Conservation (phyloP, 1,284 basidiomycete genomes). For the Clitocybe nebularis region DNA sequence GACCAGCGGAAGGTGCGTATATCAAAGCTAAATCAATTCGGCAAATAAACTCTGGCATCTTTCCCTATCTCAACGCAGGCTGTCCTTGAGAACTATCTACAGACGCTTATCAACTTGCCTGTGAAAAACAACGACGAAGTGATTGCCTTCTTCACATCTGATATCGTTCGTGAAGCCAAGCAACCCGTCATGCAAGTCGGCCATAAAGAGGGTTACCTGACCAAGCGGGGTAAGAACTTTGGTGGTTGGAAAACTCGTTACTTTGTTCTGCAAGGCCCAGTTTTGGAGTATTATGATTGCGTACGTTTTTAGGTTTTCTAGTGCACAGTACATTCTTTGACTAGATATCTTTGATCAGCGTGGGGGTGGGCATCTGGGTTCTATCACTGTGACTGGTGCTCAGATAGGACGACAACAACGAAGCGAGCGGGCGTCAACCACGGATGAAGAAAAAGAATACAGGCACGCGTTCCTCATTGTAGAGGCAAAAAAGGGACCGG, state of each 20-base stretch:
- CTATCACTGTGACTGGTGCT: slow-evolving; percentile 82
- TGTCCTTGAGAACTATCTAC: slow-evolving; percentile 84
- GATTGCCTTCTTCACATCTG: slow-evolving; percentile 89
- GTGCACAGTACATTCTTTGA: slow-evolving; percentile 13
- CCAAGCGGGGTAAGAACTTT: slow-evolving; percentile 96
- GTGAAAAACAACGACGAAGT: slow-evolving; percentile 89
- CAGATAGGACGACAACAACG: slow-evolving; percentile 75
- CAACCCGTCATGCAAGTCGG: slow-evolving; percentile 74
- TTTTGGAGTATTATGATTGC: slow-evolving; percentile 92
- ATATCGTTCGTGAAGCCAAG: slow-evolving; percentile 72
- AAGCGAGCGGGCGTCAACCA: slow-evolving; percentile 43
- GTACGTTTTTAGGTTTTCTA: slow-evolving; percentile 46
- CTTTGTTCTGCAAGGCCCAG: slow-evolving; percentile 85
- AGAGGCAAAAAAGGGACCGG: slow-evolving; percentile 72
- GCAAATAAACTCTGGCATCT: slow-evolving; percentile 7
- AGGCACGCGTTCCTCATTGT: slow-evolving; percentile 97
- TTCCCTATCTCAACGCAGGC: slow-evolving; percentile 38
- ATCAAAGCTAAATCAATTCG: not conserved
- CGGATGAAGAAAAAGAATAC: slow-evolving; percentile 89
- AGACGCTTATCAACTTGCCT: slow-evolving; percentile 79
- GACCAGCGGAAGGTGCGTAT: slow-evolving; percentile 85
- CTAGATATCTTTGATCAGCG: slow-evolving; percentile 48
- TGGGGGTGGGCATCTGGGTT: slow-evolving; percentile 86
- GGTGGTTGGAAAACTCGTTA: slow-evolving; percentile 95
- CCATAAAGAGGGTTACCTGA: slow-evolving; percentile 95